Evolutionary conservation across 2,329 filamentous ascomycete species (phyloP), one percentile per base, ranked within the genome.

Genomic region (Polychaeton citri): DNA sequence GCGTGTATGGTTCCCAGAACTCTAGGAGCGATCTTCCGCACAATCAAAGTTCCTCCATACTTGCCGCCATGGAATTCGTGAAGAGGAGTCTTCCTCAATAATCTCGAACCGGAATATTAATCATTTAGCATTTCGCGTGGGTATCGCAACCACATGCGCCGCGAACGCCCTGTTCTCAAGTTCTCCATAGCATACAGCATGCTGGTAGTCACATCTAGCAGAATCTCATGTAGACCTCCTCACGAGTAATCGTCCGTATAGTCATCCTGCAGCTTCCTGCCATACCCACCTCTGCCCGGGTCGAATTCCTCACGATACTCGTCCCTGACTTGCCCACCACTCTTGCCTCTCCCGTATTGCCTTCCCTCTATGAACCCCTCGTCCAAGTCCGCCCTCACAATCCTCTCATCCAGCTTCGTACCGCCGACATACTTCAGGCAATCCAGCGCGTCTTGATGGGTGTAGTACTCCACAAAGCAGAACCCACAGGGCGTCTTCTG

Each of bases 391-490:
- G 88, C 94, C 41, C 90, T 74, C 55, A 98, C 95, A 55, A 98
- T 80, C 50, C 90, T 79, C 69, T 98, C 90, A 60, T 98, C 90
- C 32, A 98, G 74, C 67, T 98, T 98, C 21, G 90, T 98, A 39
- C 90, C 90, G 38, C 90, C 90, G 52, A 98, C 80, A 59, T 96
- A 98, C 64, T 96, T 98, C 78, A 98, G 79, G 63, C 88, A 96
- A 59, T 98, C 90, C 34, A 98, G 72, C 6, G 90, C 90, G 60
- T 98, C 90, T 56, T 94, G 81, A 60, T 96, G 90, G 19, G 80
- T 95, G 67, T 95, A 96, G 66, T 98, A 98, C 64, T 98, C 90
- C 53, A 98, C 90, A 56, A 98, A 98, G 69, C 90, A 98, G 70
- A 98, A 98, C 28, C 90, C 90, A 62, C 90, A 98, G 1, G 90